Base-by-base conservation (phyloP, 495 filamentous ascomycete species). In the Hypoxylon rickii region DNA sequence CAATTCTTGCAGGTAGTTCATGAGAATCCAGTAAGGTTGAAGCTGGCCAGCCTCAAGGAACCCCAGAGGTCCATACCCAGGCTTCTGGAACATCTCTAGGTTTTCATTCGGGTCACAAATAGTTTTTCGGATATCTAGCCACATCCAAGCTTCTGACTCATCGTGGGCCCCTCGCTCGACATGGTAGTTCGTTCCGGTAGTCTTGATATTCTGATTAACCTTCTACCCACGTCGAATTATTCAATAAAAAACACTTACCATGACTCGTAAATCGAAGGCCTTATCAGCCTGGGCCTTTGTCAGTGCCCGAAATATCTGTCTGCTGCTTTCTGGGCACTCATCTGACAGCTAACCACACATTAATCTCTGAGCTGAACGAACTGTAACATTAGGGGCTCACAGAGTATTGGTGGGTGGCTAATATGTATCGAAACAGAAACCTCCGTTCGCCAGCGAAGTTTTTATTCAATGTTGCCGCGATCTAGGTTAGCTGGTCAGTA, bases 361-460 rank as follows among this genome's bases (percentile, higher is more conserved):
- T 74, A 65, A 11, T 15, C 20, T 21, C 8, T 16, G 34, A 13
- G 32, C 5, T 38, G 16, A 7, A 38, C 13, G 10, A n/a, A 38
- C 7, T 20, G 29, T 7, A 22, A 2, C 2, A 16, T 13, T 11
- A 12, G 39, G 31, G 6, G 32, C 75, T 67, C 57, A 79, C 76
- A 50, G 77, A 74, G 45, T 76, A 72, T 5, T 76, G 64, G 33
- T 66, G 71, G 0, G 75, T 79, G 5, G 74, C 58, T 3, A 69
- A 52, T 50, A 78, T 77, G 45, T 70, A 75, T 64, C 70, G 72
- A 46, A 77, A 78, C 61, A 76, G 69, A 47, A 73, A 72, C 6
- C 59, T 58, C 19, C 69, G 64, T n/a, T 76, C 73, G 7, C 54
- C 41, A 1, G 65, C 63, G 37, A 73, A 70, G 7, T 71, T 65